Conservation (phyloP, 345 rosid species). For the Psidium guajava region DNA sequence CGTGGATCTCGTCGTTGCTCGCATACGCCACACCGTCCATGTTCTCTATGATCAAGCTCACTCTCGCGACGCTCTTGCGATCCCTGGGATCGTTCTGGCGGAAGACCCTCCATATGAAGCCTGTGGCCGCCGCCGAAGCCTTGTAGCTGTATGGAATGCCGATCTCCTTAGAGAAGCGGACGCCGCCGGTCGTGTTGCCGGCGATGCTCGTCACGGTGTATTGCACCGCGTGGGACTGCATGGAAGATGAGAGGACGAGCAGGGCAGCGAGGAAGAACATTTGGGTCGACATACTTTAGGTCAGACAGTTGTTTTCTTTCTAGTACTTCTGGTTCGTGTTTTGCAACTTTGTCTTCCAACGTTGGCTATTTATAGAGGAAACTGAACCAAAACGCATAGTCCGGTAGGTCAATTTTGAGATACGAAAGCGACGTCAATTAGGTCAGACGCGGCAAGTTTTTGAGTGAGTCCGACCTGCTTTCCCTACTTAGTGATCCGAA, state of each 20-base stretch:
- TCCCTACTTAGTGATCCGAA: too few relatives aligned
- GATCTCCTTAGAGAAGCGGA: slow-evolving; percentile 16
- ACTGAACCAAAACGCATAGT: not conserved
- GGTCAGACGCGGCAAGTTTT: not conserved
- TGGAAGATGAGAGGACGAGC: slow-evolving; percentile 2
- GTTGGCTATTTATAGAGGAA: not conserved
- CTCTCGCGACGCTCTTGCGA: slow-evolving; percentile 7
- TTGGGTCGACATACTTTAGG: not conserved
- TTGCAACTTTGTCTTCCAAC: not conserved
- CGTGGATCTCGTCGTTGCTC: slow-evolving; percentile 17
- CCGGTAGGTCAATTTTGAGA: not conserved
- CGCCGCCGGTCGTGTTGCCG: slow-evolving; percentile 12
- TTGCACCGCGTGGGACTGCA: not conserved
- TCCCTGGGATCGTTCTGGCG: slow-evolving; percentile 11
- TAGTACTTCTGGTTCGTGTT: not conserved
- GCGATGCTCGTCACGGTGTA: slow-evolving; percentile 23
- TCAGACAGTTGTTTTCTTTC: not conserved
- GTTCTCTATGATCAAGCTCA: slow-evolving; percentile 18
- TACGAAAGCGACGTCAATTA: not conserved
- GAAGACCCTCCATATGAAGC: slow-evolving; percentile 27
- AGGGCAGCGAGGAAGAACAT: slow-evolving; percentile 5
- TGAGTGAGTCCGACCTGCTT: too few relatives aligned
- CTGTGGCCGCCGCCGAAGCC: slow-evolving; percentile 13
- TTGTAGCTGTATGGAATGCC: slow-evolving; percentile 10
- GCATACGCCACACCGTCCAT: slow-evolving; percentile 15